Conservation (phyloP, 176 grass and related monocot species). For the Musa beccarii region DNA sequence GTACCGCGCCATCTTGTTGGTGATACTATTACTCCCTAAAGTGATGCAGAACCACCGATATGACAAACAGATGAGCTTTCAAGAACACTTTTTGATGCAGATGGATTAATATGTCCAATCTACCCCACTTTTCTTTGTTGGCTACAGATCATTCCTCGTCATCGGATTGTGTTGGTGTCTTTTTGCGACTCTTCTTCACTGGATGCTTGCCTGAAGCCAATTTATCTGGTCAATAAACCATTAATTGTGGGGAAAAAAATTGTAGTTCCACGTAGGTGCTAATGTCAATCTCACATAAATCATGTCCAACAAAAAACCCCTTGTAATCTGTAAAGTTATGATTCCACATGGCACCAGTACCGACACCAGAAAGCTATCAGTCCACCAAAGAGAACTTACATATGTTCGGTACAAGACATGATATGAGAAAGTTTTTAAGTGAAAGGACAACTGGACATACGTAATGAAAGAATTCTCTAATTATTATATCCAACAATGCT, state of each 20-base stretch:
- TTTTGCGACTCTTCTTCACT: conserved; percentile 6
- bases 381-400: background rate
- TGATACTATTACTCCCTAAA: background rate
- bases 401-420: background rate
- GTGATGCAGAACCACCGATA: background rate
- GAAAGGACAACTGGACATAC: background rate
- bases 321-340: too few relatives aligned
- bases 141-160: conserved; percentile 2
- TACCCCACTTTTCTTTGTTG: background rate
- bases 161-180: background rate
- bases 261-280: too few relatives aligned
- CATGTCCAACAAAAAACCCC: too few relatives aligned
- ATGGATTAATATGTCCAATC: background rate
- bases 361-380: background rate
- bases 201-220: background rate
- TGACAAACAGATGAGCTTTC: background rate
- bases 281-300: too few relatives aligned
- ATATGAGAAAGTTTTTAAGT: too few relatives aligned
- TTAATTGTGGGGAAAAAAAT: background rate
- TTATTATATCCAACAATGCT: background rate
- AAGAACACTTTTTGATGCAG: background rate
- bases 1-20: too few relatives aligned
- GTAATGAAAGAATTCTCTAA: background rate
- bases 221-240: background rate
- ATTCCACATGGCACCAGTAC: too few relatives aligned